phyloP scores from a whole-genome alignment of 1,284 basidiomycete species.

The Boletus smithii region DNA sequence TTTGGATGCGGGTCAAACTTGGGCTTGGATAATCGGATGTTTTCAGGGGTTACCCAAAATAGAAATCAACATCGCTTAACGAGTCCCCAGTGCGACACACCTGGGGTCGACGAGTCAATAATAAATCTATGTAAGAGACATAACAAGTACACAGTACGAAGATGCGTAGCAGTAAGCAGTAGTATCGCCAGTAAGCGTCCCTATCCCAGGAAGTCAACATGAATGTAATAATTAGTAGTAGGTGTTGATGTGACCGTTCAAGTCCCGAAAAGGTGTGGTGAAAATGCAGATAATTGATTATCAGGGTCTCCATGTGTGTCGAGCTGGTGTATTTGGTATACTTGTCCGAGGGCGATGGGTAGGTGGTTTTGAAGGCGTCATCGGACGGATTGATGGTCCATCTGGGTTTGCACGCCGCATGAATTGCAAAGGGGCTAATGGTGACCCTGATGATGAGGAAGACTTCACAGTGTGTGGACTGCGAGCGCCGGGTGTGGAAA shows the following conservation, averaged over 20 bases:
- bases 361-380: constrained; percentile 43
- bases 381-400: constrained; percentile 37
- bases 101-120: not conserved
- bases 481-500: constrained; percentile 46
- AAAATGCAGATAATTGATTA: constrained; percentile 15
- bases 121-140: constrained; percentile 18
- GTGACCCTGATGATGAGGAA: constrained; percentile 48
- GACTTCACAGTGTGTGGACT: constrained; percentile 46
- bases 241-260: constrained; percentile 12
- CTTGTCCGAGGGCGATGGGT: constrained; percentile 31
- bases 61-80: constrained; percentile 1
- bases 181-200: constrained; percentile 28
- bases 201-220: constrained; percentile 27
- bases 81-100: too few relatives aligned
- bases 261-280: constrained; percentile 17
- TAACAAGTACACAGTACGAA: constrained; percentile 28
- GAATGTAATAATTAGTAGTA: constrained; percentile 33
- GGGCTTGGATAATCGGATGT: too few relatives aligned
- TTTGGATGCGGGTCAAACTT: too few relatives aligned
- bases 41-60: constrained; percentile 2
- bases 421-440: constrained; percentile 55
- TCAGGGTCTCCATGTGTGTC: constrained; percentile 37
- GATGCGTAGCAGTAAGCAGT: constrained; percentile 22
- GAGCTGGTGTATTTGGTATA: constrained; percentile 36
- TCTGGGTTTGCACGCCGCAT: constrained; percentile 50